Base-by-base conservation (phyloP, 805 yeast genomes). In the Nakazawaea ambrosiae region DNA sequence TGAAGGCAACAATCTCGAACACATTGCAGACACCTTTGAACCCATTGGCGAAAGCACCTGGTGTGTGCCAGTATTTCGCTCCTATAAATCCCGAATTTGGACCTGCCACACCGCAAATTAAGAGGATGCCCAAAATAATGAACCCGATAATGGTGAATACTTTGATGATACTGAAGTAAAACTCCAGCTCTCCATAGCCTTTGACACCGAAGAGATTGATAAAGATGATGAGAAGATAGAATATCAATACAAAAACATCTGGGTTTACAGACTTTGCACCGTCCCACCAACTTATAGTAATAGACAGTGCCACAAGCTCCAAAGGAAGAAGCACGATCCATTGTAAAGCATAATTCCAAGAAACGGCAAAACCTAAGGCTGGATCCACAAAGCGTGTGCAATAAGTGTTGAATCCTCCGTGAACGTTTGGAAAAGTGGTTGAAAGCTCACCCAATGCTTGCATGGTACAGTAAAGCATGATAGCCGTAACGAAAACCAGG, bases 391-490 rank as follows among this genome's bases (percentile, higher is more conserved):
- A 76, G 45, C 73, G 60, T 12, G 77, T 62, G 11, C 78, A 70
- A 54, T 71, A 78, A 12, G 79, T 69, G 29, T 74, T 67, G 47
- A 77, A 77, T 7, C 81, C 78, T 53, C 84, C 84, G 8, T 80
- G 66, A 17, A 76, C 67, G 56, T 17, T 56, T 10, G 84, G 84
- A 55, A 70, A 76, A 3, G 75, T 63, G 26, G 75, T 72, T 23
- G 79, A 73, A 40, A 77, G 43, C 49, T 77, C 84, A 42, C 80
- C 79, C 16, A 76, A 53, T 3, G 81, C 72, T 57, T 77, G 80
- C 45, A 77, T 73, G 49, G 78, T 73, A 43, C 66, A 59, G 55
- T 65, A 77, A 35, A 78, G 68, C 65, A 78, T 65, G 9, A 73
- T 50, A 39, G 81, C 78, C 19, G 73, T 65, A 27, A 77, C 57